Evolutionary conservation across 805 yeast species (phyloP), one percentile per base, ranked within the genome.

Genomic region (Saturnispora zaruensis): DNA sequence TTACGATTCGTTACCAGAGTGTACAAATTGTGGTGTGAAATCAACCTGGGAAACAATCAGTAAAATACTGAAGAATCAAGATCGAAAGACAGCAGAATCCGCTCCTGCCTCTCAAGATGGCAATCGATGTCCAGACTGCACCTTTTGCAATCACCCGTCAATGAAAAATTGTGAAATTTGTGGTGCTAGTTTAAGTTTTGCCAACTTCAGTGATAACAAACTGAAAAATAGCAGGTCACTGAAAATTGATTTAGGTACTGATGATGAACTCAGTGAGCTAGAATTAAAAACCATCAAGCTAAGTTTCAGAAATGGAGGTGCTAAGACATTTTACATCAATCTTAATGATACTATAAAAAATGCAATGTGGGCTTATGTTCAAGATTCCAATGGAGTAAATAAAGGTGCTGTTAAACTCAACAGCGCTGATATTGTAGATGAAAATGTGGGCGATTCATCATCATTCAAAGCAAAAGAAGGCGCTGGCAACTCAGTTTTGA

Each of bases 161-260:
- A 70, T 91, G 72, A 66, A 72, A 34, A 73, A 72, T 54, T 91
- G 99, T 65, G 99, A 91, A 64, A 75, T 93, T 61, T 91, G 98
- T 67, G 96, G 96, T 0, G 71, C 82, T 0, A 70, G 70, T 20
- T 62, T 82, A 24, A 51, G 57, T 54, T 6, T 56, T 13, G 62
- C 62, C 6, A 49, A 59, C 6, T 51, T 40, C 5, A 25, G 13
- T 21, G 21, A 21, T n/a, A n/a, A 21, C 7, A 7, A 13, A 2
- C 24, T 26, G 13, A 16, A 23, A 5, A 21, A 33, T 7, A 34
- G 34, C 6, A 14, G 44, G 11, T 21, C 13, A 13, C 38, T 16
- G 5, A 36, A 16, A 4, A 16, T 53, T 2, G 41, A 41, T 13
- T 9, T 54, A 11, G 48, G 26, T 11, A 25, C 26, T 48, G 18